Conservation (phyloP, 164 flowering plant species). For the Aristolochia californica region DNA sequence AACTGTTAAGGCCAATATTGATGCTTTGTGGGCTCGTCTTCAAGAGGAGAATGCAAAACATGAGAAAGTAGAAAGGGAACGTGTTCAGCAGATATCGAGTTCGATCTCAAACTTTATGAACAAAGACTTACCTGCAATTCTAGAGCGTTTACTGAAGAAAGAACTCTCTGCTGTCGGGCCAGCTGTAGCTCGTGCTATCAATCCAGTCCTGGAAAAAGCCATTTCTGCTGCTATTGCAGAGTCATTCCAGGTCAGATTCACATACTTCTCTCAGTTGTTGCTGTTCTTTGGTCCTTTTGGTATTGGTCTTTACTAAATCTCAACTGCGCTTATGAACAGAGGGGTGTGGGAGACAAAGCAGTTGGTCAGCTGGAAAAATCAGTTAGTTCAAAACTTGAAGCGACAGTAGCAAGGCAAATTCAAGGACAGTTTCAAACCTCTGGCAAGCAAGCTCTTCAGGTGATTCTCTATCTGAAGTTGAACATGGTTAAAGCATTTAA, state of each 20-base stretch:
- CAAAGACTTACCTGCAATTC: constrained; percentile 60
- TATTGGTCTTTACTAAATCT: constrained; percentile 4
- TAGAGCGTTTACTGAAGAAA: constrained; percentile 71
- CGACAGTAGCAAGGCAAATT: constrained; percentile 76
- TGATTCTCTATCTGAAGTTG: no score
- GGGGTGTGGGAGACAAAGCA: constrained; percentile 87
- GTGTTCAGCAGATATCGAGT: constrained; percentile 52
- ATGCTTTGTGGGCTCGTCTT: constrained; percentile 85
- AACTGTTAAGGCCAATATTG: constrained; percentile 59
- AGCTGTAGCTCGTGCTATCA: constrained; percentile 46
- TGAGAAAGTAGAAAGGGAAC: constrained; percentile 45
- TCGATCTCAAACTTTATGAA: constrained; percentile 37
- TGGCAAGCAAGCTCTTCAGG: constrained; percentile 92
- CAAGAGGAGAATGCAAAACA: constrained; percentile 75
- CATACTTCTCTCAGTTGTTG: not conserved
- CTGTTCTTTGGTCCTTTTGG: not conserved
- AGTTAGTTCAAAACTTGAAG: constrained; percentile 69
- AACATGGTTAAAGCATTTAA: no score
- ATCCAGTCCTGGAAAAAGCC: constrained; percentile 65
- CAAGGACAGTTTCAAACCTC: constrained; percentile 91
- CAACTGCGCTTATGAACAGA: constrained; percentile 33
- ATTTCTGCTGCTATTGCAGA: constrained; percentile 58
- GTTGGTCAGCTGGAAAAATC: constrained; percentile 83
- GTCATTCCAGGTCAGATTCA: constrained; percentile 64
- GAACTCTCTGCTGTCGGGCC: constrained; percentile 69